A percentile compares a stretch with the other conserved stretches of the same genome.
These are phyloP conservation scores for Phytophthora colocasiae DNA, from an alignment of 352 stramenopile species.

Conservation along the genomic window DNA sequence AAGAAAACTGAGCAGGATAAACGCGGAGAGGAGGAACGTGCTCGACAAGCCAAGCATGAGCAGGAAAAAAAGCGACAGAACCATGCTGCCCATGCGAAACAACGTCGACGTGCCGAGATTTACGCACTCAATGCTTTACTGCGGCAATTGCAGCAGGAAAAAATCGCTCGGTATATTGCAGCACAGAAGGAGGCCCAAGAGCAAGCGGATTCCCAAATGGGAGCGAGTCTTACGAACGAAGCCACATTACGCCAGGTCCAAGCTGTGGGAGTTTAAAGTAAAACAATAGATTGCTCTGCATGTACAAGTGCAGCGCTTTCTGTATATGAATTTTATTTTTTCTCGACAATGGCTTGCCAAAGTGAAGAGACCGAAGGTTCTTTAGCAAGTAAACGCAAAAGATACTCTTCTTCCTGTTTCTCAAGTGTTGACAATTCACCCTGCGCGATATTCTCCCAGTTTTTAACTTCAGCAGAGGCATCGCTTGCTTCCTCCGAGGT, in stretches of 20 bases:
- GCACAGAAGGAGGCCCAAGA: slow-evolving; percentile 43
- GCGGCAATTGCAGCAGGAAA: slow-evolving; percentile 69
- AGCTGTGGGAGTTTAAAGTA: slow-evolving; percentile 15
- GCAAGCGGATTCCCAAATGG: background rate
- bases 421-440: background rate
- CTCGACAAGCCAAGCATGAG: slow-evolving; percentile 47
- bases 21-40: slow-evolving; percentile 54
- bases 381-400: background rate
- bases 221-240: slow-evolving; percentile 3
- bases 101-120: slow-evolving; percentile 70
- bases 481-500: background rate
- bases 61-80: slow-evolving; percentile 60
- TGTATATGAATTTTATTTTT: no score
- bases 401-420: background rate
- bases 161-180: slow-evolving; percentile 59
- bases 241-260: slow-evolving; percentile 17
- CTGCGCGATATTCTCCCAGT: background rate
- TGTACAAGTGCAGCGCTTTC: no score
- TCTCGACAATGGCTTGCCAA: background rate
- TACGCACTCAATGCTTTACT: slow-evolving; percentile 77
- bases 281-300: no score
- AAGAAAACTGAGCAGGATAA: slow-evolving; percentile 68
- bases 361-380: slow-evolving; percentile 1
- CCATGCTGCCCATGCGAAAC: slow-evolving; percentile 49
- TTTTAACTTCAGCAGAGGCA: background rate